A percentile compares a stretch with the other conserved stretches of the same genome.
phyloP scores from a whole-genome alignment of 192 early-diverging fungal genomes.

The Thoreauomyces humboldtii region DNA sequence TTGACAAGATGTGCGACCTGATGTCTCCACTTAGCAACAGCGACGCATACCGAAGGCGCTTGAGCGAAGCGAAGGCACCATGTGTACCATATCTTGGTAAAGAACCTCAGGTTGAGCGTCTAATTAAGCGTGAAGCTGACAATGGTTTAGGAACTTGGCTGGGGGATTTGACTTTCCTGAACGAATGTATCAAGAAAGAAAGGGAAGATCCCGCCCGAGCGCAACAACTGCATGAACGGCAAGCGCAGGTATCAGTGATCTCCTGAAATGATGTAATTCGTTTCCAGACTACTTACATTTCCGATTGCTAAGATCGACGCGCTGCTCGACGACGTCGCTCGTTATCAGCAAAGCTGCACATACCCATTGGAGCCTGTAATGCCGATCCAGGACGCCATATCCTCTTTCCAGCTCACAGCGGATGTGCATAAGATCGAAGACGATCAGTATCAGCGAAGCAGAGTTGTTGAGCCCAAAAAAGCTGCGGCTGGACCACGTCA shows the following conservation, averaged over 20 bases:
- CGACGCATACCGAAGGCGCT: constrained; percentile 35
- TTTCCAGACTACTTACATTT: too few species aligned
- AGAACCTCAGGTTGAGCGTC: background rate
- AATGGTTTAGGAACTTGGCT: constrained; percentile 36
- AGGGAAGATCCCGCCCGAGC: constrained; percentile 24
- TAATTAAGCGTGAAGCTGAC: background rate
- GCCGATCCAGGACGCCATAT: constrained; percentile 20
- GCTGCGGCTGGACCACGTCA: too few species aligned
- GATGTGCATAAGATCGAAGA: constrained; percentile 27
- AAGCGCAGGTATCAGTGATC: constrained; percentile 22
- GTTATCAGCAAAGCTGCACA: constrained; percentile 21
- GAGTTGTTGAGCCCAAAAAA: constrained; percentile 15
- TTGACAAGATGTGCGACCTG: constrained; percentile 37
- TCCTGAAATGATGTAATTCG: background rate
- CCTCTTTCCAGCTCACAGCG: constrained; percentile 10
- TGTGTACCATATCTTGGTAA: constrained; percentile 47
- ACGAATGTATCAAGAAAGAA: constrained; percentile 44
- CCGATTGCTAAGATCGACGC: constrained; percentile 26
- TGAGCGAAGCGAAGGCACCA: constrained; percentile 27
- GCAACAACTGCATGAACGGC: constrained; percentile 31
- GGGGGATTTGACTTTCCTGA: constrained; percentile 42
- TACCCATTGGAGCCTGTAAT: constrained; percentile 24
- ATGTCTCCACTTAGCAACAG: constrained; percentile 38
- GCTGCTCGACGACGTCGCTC: constrained; percentile 31
- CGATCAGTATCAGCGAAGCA: constrained; percentile 22